Evolutionary conservation across 2,329 filamentous ascomycete genomes (phyloP).

Genomic region (Colletotrichum coccodes): DNA sequence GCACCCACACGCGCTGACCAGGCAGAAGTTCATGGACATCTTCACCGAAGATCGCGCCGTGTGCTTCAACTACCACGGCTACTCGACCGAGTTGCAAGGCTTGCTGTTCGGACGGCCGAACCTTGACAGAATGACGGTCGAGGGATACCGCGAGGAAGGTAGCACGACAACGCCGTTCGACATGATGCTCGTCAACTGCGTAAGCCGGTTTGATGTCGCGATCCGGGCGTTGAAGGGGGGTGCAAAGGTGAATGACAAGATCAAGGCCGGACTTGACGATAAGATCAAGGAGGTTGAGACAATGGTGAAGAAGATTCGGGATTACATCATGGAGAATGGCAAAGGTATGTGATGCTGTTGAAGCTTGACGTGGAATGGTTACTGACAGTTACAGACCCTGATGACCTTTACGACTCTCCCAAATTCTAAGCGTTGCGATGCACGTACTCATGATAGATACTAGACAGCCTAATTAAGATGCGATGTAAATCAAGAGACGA

Average conservation of each 20-base stretch:
- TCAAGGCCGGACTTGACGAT: conserved; percentile 56
- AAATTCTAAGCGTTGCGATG: conserved; percentile 44
- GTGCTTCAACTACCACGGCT: conserved; percentile 76
- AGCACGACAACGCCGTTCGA: conserved; percentile 76
- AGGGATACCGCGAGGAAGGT: conserved; percentile 72
- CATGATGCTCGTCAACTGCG: conserved; percentile 73
- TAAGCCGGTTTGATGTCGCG: conserved; percentile 69
- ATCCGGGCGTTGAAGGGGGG: conserved; percentile 62
- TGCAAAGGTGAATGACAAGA: conserved; percentile 56
- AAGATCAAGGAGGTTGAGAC: conserved; percentile 58
- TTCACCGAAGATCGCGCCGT: conserved; percentile 67
- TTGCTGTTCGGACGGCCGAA: conserved; percentile 67
- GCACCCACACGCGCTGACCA: conserved; percentile 68
- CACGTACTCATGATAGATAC: not conserved
- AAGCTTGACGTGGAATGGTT: not conserved
- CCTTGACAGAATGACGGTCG: conserved; percentile 63
- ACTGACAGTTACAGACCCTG: conserved; percentile 53
- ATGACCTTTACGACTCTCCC: conserved; percentile 61
- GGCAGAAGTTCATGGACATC: conserved; percentile 61
- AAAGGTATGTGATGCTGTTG: conserved; percentile 53
- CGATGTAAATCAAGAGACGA: not conserved
- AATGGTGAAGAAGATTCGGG: conserved; percentile 57
- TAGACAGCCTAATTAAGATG: not conserved
- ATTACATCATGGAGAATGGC: conserved; percentile 62
- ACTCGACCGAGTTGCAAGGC: conserved; percentile 68